Percentiles rank a stretch among this genome's conserved stretches.
Evolutionary conservation across 2,329 filamentous ascomycete genomes (phyloP).

Genomic region (Fusarium xyrophilum): DNA sequence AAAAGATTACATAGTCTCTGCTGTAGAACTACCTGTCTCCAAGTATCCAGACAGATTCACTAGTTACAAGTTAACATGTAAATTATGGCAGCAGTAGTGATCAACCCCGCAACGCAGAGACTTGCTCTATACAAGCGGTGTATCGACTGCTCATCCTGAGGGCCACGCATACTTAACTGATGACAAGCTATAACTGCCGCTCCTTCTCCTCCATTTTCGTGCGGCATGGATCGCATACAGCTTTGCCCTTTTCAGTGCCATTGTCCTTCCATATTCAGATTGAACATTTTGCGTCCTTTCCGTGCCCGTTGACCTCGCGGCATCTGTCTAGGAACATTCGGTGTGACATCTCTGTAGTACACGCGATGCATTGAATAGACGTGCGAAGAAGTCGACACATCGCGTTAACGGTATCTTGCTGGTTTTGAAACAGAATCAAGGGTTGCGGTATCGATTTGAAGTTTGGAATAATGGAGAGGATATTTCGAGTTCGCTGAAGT

Average conservation of each 20-base stretch:
- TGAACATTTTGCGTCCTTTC: background rate
- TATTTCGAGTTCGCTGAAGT: background rate
- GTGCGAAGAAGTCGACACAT: background rate
- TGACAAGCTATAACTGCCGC: background rate
- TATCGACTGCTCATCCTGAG: too few relatives aligned
- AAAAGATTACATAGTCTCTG: background rate
- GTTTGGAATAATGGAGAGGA: fast-evolving
- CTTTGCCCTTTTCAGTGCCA: fast-evolving
- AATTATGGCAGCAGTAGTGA: fast-evolving
- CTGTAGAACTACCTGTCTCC: background rate
- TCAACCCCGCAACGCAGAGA: fast-evolving
- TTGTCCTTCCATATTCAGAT: background rate
- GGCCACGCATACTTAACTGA: fast-evolving
- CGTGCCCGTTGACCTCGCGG: background rate
- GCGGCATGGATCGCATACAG: background rate
- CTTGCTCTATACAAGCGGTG: fast-evolving
- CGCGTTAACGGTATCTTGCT: fast-evolving
- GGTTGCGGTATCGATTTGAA: fast-evolving
- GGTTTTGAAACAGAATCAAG: fast-evolving
- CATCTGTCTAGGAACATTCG: background rate
- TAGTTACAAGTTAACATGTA: fast-evolving
- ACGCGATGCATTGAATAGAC: background rate
- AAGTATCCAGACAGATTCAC: fast-evolving
- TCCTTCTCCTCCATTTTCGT: background rate
- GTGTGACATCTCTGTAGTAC: background rate